Evolutionary conservation across 805 yeast species (phyloP), one percentile per base, ranked within the genome.

Genomic region (Candida germanica): DNA sequence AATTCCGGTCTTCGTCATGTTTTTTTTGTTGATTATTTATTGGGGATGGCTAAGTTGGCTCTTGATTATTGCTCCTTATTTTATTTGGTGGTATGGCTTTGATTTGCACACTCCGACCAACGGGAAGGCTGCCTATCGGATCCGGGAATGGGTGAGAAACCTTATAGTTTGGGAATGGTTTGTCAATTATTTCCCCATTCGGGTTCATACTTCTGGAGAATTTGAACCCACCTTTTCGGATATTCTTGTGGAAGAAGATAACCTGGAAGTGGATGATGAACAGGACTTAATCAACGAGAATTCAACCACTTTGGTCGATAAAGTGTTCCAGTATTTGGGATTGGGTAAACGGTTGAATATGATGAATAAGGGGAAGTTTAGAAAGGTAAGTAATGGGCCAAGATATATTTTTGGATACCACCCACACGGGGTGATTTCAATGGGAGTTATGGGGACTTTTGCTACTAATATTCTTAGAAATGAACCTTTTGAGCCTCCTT

Each of bases 371-470:
- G 44, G 43, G 12, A 49, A 46, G 27, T 46, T 35, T 33, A 57
- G 56, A 33, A 49, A 51, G 28, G 59, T 67, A 1, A 51, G 71
- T 32, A 61, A 77, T 3, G 91, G 87, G 0, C 89, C 87, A 2
- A 65, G 83, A 24, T 91, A 93, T 58, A 77, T 91, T 2, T 91
- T 91, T 60, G 95, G 96, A 0, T 82, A 87, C 52, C 97, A 89
- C 58, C 98, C 98, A 0, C 98, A 93, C 58, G 98, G 98, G 0
- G 89, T 91, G 11, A 88, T 89, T 9, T 85, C 95, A 1, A 72
- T 89, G 74, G 96, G 97, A 2, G 89, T 83, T 1, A 80, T 89
- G 56, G 95, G 95, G 1, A 80, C 82, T 0, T 66, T 89, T 43
- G 87, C 83, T 0, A 85, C 95, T 4, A 68, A 68, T 46, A 59